Evolutionary conservation across 163 green algal genomes (phyloP).

Genomic region (Chloromonas sp.): DNA sequence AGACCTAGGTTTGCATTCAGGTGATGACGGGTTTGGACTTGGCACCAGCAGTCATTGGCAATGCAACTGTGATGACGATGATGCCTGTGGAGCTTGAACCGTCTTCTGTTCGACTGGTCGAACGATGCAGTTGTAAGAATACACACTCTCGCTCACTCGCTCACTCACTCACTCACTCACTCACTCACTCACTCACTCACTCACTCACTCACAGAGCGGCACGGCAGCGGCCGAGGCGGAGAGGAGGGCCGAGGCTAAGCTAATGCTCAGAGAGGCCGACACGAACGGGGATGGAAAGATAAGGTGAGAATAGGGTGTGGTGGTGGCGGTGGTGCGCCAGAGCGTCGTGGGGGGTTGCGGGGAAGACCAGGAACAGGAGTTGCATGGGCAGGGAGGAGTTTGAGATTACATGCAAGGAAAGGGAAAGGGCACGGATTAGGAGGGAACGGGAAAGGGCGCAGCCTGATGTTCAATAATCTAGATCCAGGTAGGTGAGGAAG

Average conservation of each 20-base stretch:
- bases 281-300: constrained; percentile 77
- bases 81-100: too few species aligned
- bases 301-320: constrained; percentile 25
- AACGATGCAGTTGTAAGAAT: background rate
- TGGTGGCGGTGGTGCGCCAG: background rate
- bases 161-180: background rate
- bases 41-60: too few species aligned
- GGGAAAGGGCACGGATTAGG: too few species aligned
- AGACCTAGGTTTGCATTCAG: too few species aligned
- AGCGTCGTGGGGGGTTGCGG: background rate
- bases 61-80: too few species aligned
- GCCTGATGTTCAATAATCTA: too few species aligned
- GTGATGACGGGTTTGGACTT: too few species aligned
- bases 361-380: background rate
- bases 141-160: background rate
- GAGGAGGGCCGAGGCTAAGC: constrained; percentile 48
- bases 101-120: too few species aligned
- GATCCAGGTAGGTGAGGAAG: too few species aligned
- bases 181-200: constrained; percentile 1
- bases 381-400: background rate
- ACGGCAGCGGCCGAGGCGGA: constrained; percentile 11
- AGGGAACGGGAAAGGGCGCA: too few species aligned
- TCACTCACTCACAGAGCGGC: background rate
- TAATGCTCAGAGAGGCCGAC: constrained; percentile 82
- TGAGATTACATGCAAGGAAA: background rate